Percentiles rank a stretch among this genome's conserved stretches.
These are phyloP conservation scores for Hyparrhenia diplandra DNA, from an alignment of 176 grass and related monocot genomes.

Conservation along the genomic window DNA sequence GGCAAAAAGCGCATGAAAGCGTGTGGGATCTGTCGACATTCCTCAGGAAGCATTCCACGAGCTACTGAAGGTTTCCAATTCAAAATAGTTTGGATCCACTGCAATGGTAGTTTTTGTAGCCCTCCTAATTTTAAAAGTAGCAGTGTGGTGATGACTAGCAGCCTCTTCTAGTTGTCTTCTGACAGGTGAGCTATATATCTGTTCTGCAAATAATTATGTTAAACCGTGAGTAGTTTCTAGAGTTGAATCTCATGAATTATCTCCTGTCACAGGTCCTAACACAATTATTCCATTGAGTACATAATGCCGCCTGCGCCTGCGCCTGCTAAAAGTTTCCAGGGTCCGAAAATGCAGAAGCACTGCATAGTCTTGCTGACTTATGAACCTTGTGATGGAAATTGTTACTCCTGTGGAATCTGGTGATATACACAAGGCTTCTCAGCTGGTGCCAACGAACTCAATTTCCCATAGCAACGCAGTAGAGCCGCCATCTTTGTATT, in stretches of 20 bases:
- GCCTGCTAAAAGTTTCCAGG: neutral
- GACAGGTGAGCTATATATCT: conserved; percentile 6
- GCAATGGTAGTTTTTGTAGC: neutral
- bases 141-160: neutral
- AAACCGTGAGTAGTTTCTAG: neutral
- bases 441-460: neutral
- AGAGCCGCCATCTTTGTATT: neutral
- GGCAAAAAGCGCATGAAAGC: conserved; percentile 99
- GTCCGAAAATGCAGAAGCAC: neutral
- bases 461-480: neutral
- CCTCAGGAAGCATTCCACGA: conserved; percentile 97
- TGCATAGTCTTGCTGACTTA: neutral
- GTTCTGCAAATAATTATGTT: neutral
- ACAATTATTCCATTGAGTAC: neutral
- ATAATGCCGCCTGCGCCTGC: neutral
- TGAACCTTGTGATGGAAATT: neutral
- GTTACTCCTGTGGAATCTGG: neutral
- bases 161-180: neutral
- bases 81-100: conserved; percentile 45
- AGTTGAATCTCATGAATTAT: neutral
- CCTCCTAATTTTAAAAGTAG: neutral
- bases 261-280: no score
- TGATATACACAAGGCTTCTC: neutral
- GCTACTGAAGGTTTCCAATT: conserved; percentile 70
- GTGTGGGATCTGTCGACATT: conserved; percentile 93